Percentiles rank a stretch among this genome's conserved stretches.
These are phyloP conservation scores for Tolypocladium capitatum DNA, from an alignment of 2,329 filamentous ascomycete species.

Conservation along the genomic window DNA sequence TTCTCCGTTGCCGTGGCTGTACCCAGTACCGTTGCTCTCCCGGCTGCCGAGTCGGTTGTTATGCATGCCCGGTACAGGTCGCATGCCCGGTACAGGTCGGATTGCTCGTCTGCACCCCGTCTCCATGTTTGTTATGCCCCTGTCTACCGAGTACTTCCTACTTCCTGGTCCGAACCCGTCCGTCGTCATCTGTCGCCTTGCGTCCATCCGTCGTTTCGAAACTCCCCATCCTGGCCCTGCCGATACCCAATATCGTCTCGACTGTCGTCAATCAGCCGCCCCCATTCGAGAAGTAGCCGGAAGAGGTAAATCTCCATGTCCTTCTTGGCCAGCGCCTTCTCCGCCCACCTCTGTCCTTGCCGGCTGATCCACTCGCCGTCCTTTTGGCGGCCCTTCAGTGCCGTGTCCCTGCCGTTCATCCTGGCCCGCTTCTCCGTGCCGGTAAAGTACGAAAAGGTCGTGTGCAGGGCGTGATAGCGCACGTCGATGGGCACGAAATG, in stretches of 20 bases:
- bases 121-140: neutral
- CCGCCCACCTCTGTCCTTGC: constrained; percentile 52
- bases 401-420: constrained; percentile 30
- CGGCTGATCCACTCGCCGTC: constrained; percentile 54
- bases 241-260: constrained; percentile 31
- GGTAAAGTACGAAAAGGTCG: constrained; percentile 60
- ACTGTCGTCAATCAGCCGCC: constrained; percentile 50
- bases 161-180: no score
- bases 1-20: no score
- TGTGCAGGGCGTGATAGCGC: constrained; percentile 60
- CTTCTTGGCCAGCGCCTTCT: constrained; percentile 48
- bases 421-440: constrained; percentile 34
- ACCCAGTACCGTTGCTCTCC: no score
- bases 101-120: neutral
- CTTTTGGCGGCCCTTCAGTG: constrained; percentile 30
- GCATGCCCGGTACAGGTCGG: neutral
- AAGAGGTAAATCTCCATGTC: constrained; percentile 78
- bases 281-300: constrained; percentile 66
- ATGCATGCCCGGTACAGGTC: no score
- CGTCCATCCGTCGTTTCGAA: constrained; percentile 17
- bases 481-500: constrained; percentile 71
- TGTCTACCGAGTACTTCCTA: no score
- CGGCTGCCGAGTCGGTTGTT: no score
- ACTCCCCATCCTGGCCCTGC: constrained; percentile 14
- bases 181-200: neutral